These are phyloP conservation scores for Phytophthora sojae DNA, from an alignment of 352 stramenopile species.

Conservation along the genomic window DNA sequence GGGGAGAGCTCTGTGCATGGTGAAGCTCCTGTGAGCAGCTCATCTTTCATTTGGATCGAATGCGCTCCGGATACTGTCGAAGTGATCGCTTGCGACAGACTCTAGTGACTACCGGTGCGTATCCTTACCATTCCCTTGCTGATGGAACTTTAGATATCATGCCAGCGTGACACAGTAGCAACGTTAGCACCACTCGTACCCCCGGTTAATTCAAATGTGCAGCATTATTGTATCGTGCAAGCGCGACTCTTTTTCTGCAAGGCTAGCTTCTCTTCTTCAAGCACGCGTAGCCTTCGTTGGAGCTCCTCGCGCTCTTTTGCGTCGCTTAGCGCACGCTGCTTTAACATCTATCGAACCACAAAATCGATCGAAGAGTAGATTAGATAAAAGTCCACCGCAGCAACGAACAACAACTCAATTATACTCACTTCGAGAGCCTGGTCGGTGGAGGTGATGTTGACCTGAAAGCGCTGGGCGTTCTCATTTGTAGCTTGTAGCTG, in stretches of 20 bases:
- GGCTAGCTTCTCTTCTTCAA: conserved; percentile 69
- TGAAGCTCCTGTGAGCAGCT: not conserved
- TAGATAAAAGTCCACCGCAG: not conserved
- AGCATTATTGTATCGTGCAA: conserved; percentile 55
- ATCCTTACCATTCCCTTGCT: not conserved
- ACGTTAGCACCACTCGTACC: too few relatives aligned
- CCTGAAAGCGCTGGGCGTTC: conserved; percentile 39
- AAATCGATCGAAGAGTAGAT: not conserved
- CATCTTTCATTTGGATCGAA: not conserved
- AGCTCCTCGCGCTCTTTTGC: conserved; percentile 66
- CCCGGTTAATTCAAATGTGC: not conserved
- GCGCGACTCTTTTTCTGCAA: conserved; percentile 65
- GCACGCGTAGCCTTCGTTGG: conserved; percentile 49
- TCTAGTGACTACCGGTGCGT: not conserved
- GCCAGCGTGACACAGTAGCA: too few relatives aligned
- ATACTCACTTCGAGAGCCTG: conserved; percentile 56
- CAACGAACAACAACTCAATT: not conserved
- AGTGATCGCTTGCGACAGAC: not conserved
- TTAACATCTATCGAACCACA: conserved; percentile 46
- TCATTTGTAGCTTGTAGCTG: conserved; percentile 45
- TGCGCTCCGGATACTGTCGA: not conserved
- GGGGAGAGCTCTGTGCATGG: not conserved
- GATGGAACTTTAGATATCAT: too few relatives aligned
- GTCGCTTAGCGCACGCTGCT: conserved; percentile 53
- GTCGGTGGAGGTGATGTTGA: conserved; percentile 48